These are phyloP conservation scores for California macrophylla DNA, from an alignment of 441 rosid genomes.

Conservation along the genomic window DNA sequence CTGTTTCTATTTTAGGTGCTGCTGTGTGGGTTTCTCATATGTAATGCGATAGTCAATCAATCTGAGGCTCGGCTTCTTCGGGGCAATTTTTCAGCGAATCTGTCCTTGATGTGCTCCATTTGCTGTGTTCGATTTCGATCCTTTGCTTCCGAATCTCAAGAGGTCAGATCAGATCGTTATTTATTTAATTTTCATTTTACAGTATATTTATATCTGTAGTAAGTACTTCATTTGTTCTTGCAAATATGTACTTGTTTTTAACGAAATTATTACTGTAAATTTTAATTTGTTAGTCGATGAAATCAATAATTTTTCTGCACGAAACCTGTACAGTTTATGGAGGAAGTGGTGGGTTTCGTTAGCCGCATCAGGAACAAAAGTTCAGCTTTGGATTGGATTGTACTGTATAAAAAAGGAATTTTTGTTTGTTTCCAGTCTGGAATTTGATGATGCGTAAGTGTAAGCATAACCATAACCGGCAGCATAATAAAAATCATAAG, in stretches of 20 bases:
- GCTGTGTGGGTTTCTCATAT: not conserved
- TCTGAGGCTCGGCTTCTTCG: not conserved
- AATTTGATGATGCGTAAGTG: conserved; percentile 43
- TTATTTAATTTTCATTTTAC: conserved; percentile 13
- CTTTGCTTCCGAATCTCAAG: not conserved
- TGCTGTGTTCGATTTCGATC: conserved; percentile 29
- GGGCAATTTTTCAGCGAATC: not conserved
- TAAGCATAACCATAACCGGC: not conserved
- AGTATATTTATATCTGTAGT: not conserved
- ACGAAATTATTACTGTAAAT: not conserved
- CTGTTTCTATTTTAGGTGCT: not conserved
- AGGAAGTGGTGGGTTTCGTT: not conserved
- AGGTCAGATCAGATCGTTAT: conserved; percentile 55
- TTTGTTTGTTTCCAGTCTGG: conserved; percentile 22
- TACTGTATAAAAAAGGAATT: not conserved
- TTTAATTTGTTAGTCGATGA: not conserved
- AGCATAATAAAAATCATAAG: conserved; percentile 29
- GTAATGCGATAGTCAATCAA: not conserved
- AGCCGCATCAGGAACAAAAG: conserved; percentile 1
- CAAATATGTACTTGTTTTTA: not conserved
- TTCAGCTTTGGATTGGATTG: conserved; percentile 2
- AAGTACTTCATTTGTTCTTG: not conserved
- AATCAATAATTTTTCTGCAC: not conserved
- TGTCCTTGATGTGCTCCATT: conserved; percentile 13
- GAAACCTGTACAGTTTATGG: not conserved